Base-by-base conservation (phyloP, 163 green algal species). In the Botryococcus braunii region DNA sequence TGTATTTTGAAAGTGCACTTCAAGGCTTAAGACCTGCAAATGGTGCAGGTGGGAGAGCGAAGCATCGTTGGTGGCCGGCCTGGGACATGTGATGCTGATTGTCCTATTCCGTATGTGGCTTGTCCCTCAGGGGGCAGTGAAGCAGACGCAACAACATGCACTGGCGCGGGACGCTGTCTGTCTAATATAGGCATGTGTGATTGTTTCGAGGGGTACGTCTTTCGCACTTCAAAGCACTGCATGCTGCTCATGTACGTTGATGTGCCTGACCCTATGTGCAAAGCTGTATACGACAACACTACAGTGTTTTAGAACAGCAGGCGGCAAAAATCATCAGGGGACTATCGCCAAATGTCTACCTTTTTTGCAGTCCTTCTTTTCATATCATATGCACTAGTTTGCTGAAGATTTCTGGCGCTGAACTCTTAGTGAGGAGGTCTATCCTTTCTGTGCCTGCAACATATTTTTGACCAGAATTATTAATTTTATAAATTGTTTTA, bases 71-170 rank as follows among this genome's bases (percentile, higher is more conserved):
- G 62, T 31, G 2, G 41, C 5, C n/a, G 64, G n/a, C 52, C 63
- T 13, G 78, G 72, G 46, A 76, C 59, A 31, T 85, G 74, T 67
- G 70, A 70, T 39, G 27, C 58, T 17, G 75, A 83, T 60, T 85
- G 80, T 62, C 72, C 58, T 11, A 31, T 76, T 4, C 34, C 65
- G 23, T 72, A 69, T 43, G 60, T 52, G n/a, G 5, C 34, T 17
- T 43, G 31, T 39, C 40, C 47, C 43, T 63, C 65, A 32, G n/a
- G n/a, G n/a, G n/a, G n/a, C n/a, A n/a, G n/a, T n/a, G n/a, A n/a
- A n/a, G n/a, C n/a, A n/a, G n/a, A n/a, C n/a, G n/a, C n/a, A n/a
- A 31, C 74, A 65, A 35, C 37, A 31, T 84, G 76, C 66, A 36
- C 59, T 29, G 61, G 21, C 43, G 32, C 39, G 9, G 74, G 76